These are phyloP conservation scores for Gnomoniopsis smithogilvyi DNA, from an alignment of 2,329 filamentous ascomycete species.

Conservation along the genomic window DNA sequence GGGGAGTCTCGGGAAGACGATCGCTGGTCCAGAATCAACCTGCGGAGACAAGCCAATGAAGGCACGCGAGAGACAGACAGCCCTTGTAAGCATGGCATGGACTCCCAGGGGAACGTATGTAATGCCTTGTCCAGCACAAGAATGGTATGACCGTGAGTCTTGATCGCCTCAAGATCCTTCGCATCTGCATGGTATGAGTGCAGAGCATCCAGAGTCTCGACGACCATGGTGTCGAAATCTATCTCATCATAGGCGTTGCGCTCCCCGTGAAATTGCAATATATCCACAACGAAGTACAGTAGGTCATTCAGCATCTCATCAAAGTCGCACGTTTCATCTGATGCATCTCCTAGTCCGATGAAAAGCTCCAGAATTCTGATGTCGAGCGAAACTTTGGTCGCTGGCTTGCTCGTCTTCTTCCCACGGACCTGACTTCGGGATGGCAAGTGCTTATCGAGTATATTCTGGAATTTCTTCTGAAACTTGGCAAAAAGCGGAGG, in stretches of 20 bases:
- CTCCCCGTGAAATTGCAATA: constrained; percentile 94
- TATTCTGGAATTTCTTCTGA: constrained; percentile 70
- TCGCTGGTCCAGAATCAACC: constrained; percentile 62
- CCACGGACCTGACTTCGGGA: constrained; percentile 66
- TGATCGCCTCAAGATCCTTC: constrained; percentile 26
- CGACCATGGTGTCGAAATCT: constrained; percentile 87
- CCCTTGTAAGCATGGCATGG: constrained; percentile 77
- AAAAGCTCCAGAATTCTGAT: constrained; percentile 79
- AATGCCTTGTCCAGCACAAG: constrained; percentile 88
- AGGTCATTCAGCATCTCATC: constrained; percentile 91
- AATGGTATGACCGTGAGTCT: constrained; percentile 65
- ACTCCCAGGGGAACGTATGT: constrained; percentile 95
- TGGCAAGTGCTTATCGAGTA: constrained; percentile 80
- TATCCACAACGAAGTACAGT: constrained; percentile 93
- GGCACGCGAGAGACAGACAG: constrained; percentile 83
- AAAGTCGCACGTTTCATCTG: constrained; percentile 65
- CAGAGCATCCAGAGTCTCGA: constrained; percentile 84
- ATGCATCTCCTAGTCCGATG: constrained; percentile 75
- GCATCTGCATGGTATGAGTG: constrained; percentile 66
- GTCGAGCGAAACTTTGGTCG: constrained; percentile 48
- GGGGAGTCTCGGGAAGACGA: constrained; percentile 1
- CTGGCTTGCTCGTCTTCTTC: constrained; percentile 44
- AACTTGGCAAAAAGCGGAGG: constrained; percentile 69
- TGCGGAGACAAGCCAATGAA: constrained; percentile 77
- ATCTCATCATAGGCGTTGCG: constrained; percentile 97